Evolutionary conservation across 2,329 filamentous ascomycete genomes (phyloP).

Genomic region (Hypocreales sp.): DNA sequence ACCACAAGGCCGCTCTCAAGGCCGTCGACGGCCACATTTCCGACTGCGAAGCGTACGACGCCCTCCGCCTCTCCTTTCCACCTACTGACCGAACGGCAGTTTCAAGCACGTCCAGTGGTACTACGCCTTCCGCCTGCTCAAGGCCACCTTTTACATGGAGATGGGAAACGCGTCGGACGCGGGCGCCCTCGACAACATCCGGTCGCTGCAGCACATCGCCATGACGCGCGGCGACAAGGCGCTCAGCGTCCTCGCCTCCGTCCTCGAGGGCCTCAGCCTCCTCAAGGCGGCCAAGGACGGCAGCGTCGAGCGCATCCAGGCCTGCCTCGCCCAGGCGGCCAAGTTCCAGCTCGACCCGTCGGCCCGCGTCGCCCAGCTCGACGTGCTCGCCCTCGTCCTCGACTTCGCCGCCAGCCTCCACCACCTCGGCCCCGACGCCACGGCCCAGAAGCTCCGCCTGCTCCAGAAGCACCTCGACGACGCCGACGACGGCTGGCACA

Average conservation of each 20-base stretch:
- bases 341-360: slow-evolving; percentile 53
- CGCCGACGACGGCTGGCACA: slow-evolving; percentile 32
- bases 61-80: neutral
- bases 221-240: slow-evolving; percentile 44
- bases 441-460: slow-evolving; percentile 41
- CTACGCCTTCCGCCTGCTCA: slow-evolving; percentile 62
- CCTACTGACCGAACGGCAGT: too few relatives aligned
- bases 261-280: slow-evolving; percentile 55
- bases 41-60: slow-evolving; percentile 47
- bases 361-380: slow-evolving; percentile 50
- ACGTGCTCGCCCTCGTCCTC: slow-evolving; percentile 48
- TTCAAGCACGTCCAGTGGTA: slow-evolving; percentile 58
- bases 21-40: slow-evolving; percentile 53
- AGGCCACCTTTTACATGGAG: slow-evolving; percentile 53
- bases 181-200: slow-evolving; percentile 53
- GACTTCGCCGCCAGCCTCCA: slow-evolving; percentile 57
- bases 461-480: slow-evolving; percentile 49
- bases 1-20: slow-evolving; percentile 57
- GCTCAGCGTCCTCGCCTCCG: slow-evolving; percentile 47
- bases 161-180: slow-evolving; percentile 43
- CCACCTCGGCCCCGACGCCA: slow-evolving; percentile 40
- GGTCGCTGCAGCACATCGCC: slow-evolving; percentile 43
- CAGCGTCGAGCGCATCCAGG: slow-evolving; percentile 53
- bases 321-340: slow-evolving; percentile 57
- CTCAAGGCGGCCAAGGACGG: slow-evolving; percentile 49